These are phyloP conservation scores for Magnaporthiopsis poae DNA, from an alignment of 2,329 filamentous ascomycete genomes.

Conservation along the genomic window DNA sequence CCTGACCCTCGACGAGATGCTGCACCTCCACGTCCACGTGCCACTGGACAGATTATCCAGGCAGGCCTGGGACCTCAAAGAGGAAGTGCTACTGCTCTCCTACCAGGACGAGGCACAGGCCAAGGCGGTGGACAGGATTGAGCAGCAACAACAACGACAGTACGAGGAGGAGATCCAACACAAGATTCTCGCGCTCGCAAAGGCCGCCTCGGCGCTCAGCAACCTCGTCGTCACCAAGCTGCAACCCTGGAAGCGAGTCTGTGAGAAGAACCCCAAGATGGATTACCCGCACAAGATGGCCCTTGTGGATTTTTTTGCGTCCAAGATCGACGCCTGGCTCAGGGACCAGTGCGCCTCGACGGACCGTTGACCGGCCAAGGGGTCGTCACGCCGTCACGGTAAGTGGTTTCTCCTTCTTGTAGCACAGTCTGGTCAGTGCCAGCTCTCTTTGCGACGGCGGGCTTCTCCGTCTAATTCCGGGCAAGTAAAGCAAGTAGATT, in stretches of 20 bases:
- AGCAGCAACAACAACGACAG: neutral
- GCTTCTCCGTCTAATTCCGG: too few species aligned
- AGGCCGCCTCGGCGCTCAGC: neutral
- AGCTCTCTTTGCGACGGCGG: too few species aligned
- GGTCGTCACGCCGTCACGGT: too few species aligned
- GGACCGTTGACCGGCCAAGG: too few species aligned
- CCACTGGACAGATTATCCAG: neutral
- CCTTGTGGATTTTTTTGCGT: neutral
- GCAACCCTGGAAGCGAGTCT: neutral
- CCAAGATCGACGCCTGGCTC: neutral
- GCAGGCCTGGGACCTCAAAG: neutral
- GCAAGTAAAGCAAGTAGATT: too few species aligned
- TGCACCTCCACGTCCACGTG: neutral
- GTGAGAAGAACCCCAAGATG: neutral
- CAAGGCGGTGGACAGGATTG: neutral
- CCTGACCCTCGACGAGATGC: neutral
- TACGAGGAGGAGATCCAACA: neutral
- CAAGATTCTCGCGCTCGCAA: neutral
- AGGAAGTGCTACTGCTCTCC: neutral
- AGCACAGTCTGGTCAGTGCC: too few species aligned
- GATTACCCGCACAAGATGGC: neutral
- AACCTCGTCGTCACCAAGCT: neutral
- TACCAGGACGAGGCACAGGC: neutral
- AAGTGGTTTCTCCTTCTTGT: too few species aligned
- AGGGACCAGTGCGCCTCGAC: neutral